A percentile compares a stretch with the other conserved stretches of the same genome.
Evolutionary conservation across 306 rosid species (phyloP).

Genomic region (Rubus parviflorus): DNA sequence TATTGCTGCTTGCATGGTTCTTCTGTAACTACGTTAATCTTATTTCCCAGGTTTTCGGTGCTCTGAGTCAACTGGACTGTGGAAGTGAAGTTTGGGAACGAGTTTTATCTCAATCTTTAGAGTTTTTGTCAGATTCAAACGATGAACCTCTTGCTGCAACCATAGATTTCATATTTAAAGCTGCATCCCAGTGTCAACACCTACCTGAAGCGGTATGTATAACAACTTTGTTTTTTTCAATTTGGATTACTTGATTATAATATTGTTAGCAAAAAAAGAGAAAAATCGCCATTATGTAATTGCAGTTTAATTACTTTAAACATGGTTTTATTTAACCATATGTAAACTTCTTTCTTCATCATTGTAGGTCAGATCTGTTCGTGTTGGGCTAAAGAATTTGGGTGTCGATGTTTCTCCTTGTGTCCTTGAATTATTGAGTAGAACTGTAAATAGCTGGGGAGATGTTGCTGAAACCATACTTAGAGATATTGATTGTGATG

Average conservation of each 20-base stretch:
- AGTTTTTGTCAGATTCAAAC: conserved; percentile 80
- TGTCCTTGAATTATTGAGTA: conserved; percentile 90
- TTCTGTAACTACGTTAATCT: conserved; percentile 27
- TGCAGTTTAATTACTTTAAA: conserved; percentile 12
- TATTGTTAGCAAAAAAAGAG: neutral
- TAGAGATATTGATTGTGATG: conserved; percentile 88
- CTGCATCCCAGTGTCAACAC: conserved; percentile 97
- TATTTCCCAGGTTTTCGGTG: conserved; percentile 73
- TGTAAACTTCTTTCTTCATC: conserved; percentile 33
- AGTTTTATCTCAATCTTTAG: conserved; percentile 72
- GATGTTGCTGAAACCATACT: conserved; percentile 97
- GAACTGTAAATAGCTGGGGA: conserved; percentile 96
- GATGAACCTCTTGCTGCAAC: conserved; percentile 81
- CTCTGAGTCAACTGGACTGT: conserved; percentile 91
- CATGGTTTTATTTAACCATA: conserved; percentile 16
- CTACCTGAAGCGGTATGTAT: conserved; percentile 92
- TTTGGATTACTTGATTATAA: conserved; percentile 23
- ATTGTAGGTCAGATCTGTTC: conserved; percentile 84
- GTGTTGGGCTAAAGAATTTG: conserved; percentile 77
- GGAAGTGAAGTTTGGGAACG: conserved; percentile 96
- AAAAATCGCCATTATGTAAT: neutral
- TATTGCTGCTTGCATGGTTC: conserved; percentile 17
- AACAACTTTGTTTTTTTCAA: conserved; percentile 11
- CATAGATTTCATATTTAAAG: conserved; percentile 88
- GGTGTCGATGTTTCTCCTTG: conserved; percentile 81